phyloP scores from a whole-genome alignment of 148 eudicot species.

The Camellia lanceoleosa region DNA sequence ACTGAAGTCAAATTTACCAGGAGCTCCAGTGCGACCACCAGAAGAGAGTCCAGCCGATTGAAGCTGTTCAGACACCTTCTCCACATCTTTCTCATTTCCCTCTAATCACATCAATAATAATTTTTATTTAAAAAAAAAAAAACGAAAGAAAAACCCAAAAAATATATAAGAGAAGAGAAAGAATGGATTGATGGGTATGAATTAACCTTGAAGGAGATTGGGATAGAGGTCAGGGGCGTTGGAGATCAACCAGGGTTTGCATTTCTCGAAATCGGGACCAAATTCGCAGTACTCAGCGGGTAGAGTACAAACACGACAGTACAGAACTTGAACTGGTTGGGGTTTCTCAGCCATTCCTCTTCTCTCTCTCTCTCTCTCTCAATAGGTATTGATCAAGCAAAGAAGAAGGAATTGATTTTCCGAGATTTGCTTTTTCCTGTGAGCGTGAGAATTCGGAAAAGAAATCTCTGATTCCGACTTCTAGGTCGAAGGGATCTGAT shows the following conservation, averaged over 20 bases:
- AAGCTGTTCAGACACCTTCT: slow-evolving; percentile 44
- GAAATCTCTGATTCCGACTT: too few relatives aligned
- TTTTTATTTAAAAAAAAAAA: background rate
- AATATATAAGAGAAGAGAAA: background rate
- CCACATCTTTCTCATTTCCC: slow-evolving; percentile 29
- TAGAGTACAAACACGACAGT: slow-evolving; percentile 72
- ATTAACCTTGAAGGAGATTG: slow-evolving; percentile 58
- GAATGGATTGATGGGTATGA: background rate
- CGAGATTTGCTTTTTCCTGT: background rate
- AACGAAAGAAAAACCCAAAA: background rate
- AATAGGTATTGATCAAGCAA: background rate
- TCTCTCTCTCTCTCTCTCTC: background rate
- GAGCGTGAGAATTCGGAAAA: too few relatives aligned
- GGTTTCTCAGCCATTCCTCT: slow-evolving; percentile 67
- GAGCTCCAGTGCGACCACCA: background rate
- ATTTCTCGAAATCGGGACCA: slow-evolving; percentile 79
- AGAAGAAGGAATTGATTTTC: background rate
- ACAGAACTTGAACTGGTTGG: slow-evolving; percentile 57
- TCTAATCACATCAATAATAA: slow-evolving; percentile 9
- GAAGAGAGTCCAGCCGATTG: slow-evolving; percentile 24
- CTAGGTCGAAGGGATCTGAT: too few relatives aligned
- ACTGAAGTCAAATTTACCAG: background rate
- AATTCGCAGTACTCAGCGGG: slow-evolving; percentile 94
- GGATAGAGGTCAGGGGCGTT: slow-evolving; percentile 76
- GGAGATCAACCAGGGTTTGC: slow-evolving; percentile 90